These are phyloP conservation scores for Arthrobotrys entomopaga DNA, from an alignment of 2,329 filamentous ascomycete genomes.

Conservation along the genomic window DNA sequence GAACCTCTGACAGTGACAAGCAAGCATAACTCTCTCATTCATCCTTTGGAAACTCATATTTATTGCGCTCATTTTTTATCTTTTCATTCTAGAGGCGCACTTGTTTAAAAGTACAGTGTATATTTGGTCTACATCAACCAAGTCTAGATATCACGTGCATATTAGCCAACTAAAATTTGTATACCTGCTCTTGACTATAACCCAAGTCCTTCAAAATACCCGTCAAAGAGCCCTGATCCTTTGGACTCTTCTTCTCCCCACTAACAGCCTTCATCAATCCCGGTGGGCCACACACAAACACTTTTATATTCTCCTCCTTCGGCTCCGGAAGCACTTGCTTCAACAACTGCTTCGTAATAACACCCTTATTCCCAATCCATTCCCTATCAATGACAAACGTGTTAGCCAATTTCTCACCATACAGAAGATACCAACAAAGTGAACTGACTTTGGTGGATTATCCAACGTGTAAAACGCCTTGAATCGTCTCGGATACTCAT, in stretches of 20 bases:
- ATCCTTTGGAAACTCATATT: too few species aligned
- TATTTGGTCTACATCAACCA: too few species aligned
- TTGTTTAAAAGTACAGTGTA: slow-evolving; percentile 5
- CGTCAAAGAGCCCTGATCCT: slow-evolving; percentile 89
- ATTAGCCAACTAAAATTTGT: slow-evolving; percentile 31
- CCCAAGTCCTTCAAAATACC: slow-evolving; percentile 86
- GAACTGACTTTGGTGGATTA: slow-evolving; percentile 75
- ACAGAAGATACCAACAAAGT: neutral
- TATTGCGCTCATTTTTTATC: too few species aligned
- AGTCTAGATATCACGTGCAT: neutral
- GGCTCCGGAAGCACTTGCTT: slow-evolving; percentile 96
- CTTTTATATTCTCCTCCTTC: slow-evolving; percentile 89
- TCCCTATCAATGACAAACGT: slow-evolving; percentile 60
- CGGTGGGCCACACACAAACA: slow-evolving; percentile 79
- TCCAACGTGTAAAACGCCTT: slow-evolving; percentile 93
- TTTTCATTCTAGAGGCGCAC: too few species aligned
- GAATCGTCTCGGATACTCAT: slow-evolving; percentile 95
- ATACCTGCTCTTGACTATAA: slow-evolving; percentile 64
- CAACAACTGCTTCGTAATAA: slow-evolving; percentile 87
- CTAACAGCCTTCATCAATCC: slow-evolving; percentile 77
- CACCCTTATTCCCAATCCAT: slow-evolving; percentile 81
- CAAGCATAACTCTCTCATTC: too few species aligned
- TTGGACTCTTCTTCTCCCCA: slow-evolving; percentile 87
- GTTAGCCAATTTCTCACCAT: neutral
- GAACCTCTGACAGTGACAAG: too few species aligned